Evolutionary conservation across 192 early-diverging fungal genomes (phyloP).

Genomic region (Haplosporangium gracile): DNA sequence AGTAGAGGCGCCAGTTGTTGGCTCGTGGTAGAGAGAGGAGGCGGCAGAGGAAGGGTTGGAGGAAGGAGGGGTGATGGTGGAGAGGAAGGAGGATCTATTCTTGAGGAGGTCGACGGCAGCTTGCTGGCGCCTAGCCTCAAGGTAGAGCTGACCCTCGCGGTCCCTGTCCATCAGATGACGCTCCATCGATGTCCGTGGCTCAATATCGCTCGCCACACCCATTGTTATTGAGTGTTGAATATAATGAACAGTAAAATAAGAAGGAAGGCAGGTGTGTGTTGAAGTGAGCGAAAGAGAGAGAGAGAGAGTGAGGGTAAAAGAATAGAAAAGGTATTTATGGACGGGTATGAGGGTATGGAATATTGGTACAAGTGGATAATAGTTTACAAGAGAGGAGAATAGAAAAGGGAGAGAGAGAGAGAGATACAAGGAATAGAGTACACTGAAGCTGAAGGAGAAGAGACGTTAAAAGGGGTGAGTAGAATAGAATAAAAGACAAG

Average conservation of each 20-base stretch:
- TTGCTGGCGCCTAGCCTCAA: constrained; percentile 43
- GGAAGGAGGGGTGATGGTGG: constrained; percentile 55
- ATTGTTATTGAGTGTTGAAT: not conserved
- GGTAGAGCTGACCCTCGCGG: constrained; percentile 46
- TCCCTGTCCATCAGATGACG: constrained; percentile 51
- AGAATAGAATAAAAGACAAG: not conserved
- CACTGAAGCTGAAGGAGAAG: not conserved
- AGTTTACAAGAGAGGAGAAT: not conserved
- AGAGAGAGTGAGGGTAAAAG: not conserved
- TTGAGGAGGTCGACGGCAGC: constrained; percentile 30
- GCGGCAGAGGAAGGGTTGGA: constrained; percentile 41
- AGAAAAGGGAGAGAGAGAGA: not conserved
- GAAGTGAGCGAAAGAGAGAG: not conserved
- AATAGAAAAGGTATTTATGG: not conserved
- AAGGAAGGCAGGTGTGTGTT: not conserved
- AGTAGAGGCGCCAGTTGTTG: constrained; percentile 8
- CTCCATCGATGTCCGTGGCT: constrained; percentile 48
- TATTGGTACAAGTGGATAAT: not conserved
- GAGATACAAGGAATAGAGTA: not conserved
- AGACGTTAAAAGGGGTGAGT: not conserved
- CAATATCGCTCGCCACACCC: constrained; percentile 32
- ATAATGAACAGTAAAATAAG: not conserved
- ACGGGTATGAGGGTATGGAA: not conserved
- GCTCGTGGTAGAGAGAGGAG: constrained; percentile 45
- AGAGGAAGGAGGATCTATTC: constrained; percentile 55